Conservation (phyloP, 108 stramenopile genomes). For the Skeletonema costatum region DNA sequence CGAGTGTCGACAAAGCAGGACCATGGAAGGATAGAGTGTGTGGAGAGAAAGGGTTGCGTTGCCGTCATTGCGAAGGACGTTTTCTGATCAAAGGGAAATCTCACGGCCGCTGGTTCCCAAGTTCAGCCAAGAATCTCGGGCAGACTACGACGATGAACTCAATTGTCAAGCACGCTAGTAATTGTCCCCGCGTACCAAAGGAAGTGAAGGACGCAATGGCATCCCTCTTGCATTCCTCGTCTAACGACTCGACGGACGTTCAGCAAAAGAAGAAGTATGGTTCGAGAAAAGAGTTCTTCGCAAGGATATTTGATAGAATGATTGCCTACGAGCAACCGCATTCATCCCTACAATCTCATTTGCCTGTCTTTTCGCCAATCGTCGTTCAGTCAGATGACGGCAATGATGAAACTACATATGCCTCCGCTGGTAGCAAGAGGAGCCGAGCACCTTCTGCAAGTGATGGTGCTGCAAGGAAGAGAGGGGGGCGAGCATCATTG, state of each 20-base stretch:
- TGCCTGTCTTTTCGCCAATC: background rate
- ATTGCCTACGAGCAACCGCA: background rate
- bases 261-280: background rate
- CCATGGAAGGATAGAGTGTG: conserved; percentile 50
- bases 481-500: background rate
- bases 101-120: conserved; percentile 74
- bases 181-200: background rate
- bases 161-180: conserved; percentile 55
- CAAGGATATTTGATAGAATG: background rate
- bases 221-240: background rate
- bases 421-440: background rate
- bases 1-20: background rate
- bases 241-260: background rate
- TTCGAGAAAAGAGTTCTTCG: background rate
- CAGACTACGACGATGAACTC: conserved; percentile 83
- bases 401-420: background rate
- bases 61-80: conserved; percentile 68
- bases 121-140: conserved; percentile 62
- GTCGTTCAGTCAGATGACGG: background rate
- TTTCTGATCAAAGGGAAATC: conserved; percentile 43
- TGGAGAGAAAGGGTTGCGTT: conserved; percentile 73
- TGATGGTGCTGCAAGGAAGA: background rate
- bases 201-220: background rate
- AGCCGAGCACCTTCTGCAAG: background rate
- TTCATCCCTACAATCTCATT: background rate